Conservation (phyloP, 805 yeast species). For the Citeromyces matritensis region DNA sequence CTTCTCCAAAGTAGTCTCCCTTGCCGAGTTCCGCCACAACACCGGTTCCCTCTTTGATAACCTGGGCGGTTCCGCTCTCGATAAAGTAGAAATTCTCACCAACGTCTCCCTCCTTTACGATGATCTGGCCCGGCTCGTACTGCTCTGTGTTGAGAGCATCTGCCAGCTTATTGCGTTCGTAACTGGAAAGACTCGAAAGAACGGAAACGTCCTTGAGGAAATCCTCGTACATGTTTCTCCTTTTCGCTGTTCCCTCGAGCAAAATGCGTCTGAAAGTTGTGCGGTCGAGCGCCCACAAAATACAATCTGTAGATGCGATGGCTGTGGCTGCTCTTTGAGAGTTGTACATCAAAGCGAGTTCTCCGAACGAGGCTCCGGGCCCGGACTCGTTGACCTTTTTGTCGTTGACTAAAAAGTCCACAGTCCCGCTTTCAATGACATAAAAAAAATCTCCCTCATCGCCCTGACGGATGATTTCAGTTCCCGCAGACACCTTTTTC, state of each 20-base stretch:
- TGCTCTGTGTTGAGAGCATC: slow-evolving; percentile 80
- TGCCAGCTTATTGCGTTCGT: slow-evolving; percentile 83
- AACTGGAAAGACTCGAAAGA: slow-evolving; percentile 51
- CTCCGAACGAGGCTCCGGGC: slow-evolving; percentile 89
- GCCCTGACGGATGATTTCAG: slow-evolving; percentile 73
- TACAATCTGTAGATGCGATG: slow-evolving; percentile 50
- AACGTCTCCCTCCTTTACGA: slow-evolving; percentile 75
- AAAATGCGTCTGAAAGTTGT: slow-evolving; percentile 84
- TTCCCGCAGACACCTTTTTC: slow-evolving; percentile 40
- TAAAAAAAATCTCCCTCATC: slow-evolving; percentile 92
- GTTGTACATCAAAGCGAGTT: slow-evolving; percentile 92
- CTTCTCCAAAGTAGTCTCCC: slow-evolving; percentile 95
- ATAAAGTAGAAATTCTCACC: slow-evolving; percentile 67
- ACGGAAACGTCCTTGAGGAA: slow-evolving; percentile 81
- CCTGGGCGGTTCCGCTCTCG: slow-evolving; percentile 74
- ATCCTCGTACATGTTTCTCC: slow-evolving; percentile 81
- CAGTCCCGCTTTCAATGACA: slow-evolving; percentile 72
- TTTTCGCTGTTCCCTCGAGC: slow-evolving; percentile 79
- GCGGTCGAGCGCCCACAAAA: slow-evolving; percentile 88
- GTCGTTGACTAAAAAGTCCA: slow-evolving; percentile 66
- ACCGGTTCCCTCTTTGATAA: slow-evolving; percentile 46
- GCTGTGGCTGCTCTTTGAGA: slow-evolving; percentile 97
- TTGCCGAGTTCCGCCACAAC: slow-evolving; percentile 43
- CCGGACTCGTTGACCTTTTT: slow-evolving; percentile 59
- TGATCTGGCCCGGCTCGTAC: slow-evolving; percentile 55